These are phyloP conservation scores for Sclerotinia spermophila DNA, from an alignment of 2,329 filamentous ascomycete genomes.

Conservation along the genomic window DNA sequence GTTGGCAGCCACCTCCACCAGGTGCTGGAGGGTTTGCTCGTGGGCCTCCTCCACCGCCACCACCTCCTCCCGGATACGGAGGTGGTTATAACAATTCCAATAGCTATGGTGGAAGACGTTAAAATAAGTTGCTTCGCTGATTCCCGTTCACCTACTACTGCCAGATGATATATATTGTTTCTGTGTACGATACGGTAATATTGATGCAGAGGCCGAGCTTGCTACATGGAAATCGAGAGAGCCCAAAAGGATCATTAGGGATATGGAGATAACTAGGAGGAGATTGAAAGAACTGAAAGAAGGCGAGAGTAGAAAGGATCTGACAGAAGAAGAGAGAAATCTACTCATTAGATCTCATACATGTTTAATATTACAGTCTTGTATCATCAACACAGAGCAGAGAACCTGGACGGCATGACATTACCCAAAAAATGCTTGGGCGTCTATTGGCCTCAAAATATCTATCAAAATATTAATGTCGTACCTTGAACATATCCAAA, in stretches of 20 bases:
- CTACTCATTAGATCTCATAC: background rate
- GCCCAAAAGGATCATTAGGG: slow-evolving; percentile 80
- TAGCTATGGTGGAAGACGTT: slow-evolving; percentile 12
- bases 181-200: slow-evolving; percentile 80
- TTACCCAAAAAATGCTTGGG: background rate
- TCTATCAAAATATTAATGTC: background rate
- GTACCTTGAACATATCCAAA: background rate
- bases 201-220: slow-evolving; percentile 82
- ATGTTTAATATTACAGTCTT: background rate
- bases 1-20: slow-evolving; percentile 46
- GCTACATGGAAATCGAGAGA: slow-evolving; percentile 94
- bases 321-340: slow-evolving; percentile 77
- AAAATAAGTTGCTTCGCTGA: background rate
- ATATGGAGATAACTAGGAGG: slow-evolving; percentile 77
- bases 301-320: slow-evolving; percentile 78
- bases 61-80: slow-evolving; percentile 26
- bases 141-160: background rate
- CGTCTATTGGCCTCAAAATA: background rate
- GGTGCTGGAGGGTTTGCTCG: slow-evolving; percentile 44
- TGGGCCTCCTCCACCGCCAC: slow-evolving; percentile 46
- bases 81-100: slow-evolving; percentile 18
- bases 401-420: background rate
- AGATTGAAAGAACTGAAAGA: slow-evolving; percentile 84
- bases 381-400: background rate
- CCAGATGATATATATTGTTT: background rate